A percentile compares a stretch with the other conserved stretches of the same genome.
phyloP scores from a whole-genome alignment of 139 green algal species.

The Picochlorum costavermella region DNA sequence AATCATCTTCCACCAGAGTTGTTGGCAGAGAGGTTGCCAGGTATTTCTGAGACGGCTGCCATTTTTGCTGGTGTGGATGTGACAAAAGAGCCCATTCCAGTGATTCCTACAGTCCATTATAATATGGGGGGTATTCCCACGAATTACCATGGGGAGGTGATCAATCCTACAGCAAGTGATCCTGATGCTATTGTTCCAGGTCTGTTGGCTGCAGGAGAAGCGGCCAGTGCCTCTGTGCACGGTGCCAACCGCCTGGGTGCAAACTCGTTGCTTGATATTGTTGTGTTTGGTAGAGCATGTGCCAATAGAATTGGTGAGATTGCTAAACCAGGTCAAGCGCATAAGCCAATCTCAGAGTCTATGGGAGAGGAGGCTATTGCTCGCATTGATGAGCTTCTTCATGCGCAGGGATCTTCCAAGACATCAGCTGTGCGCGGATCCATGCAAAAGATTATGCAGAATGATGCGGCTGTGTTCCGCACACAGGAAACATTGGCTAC shows the following conservation, averaged over 20 bases:
- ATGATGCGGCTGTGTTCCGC: conserved; percentile 92
- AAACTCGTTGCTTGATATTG: conserved; percentile 98
- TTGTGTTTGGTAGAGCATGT: conserved; percentile 96
- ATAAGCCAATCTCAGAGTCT: conserved; percentile 60
- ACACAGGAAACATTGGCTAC: conserved; percentile 81
- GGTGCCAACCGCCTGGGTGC: conserved; percentile 97
- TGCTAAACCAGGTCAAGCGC: conserved; percentile 72
- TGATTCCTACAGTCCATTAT: conserved; percentile 98
- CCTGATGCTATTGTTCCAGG: conserved; percentile 83
- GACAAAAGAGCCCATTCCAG: conserved; percentile 50
- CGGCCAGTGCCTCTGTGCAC: conserved; percentile 88
- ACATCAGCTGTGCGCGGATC: conserved; percentile 69
- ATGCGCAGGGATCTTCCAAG: conserved; percentile 62
- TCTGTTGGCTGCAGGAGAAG: conserved; percentile 91
- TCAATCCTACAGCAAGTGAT: conserved; percentile 41
- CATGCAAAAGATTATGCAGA: conserved; percentile 89
- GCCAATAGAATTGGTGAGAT: conserved; percentile 62
- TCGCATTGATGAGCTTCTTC: conserved; percentile 80
- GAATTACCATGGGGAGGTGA: conserved; percentile 80
- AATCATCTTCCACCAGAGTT: conserved; percentile 96
- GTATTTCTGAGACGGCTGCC: conserved; percentile 95
- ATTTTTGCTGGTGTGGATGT: conserved; percentile 89
- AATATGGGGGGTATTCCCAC: conserved; percentile 99
- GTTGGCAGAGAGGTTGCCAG: conserved; percentile 90
- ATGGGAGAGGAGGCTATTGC: conserved; percentile 68